Evolutionary conservation across 73 alveolate genomes (phyloP), one percentile per base, ranked within the genome.

Genomic region (Tetrahymena malaccensis): DNA sequence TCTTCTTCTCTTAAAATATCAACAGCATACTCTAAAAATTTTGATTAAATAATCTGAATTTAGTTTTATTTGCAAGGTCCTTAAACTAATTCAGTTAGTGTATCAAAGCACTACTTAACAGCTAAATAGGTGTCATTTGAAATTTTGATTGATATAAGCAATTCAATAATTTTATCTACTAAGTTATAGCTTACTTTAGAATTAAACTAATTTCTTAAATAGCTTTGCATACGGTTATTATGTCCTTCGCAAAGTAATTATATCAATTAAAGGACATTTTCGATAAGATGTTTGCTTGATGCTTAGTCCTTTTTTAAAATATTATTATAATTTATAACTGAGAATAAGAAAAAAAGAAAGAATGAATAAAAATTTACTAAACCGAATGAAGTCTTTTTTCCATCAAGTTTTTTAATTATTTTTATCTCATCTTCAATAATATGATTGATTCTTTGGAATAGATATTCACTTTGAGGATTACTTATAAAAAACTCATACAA

Each of bases 51-150:
- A 35, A 96, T 83, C 27, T 94, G 22, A 38, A 43, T 44, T 94
- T 96, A 84, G 94, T 96, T 96, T 96, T 93, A 55, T 95, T 84
- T 93, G 40, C 98, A 96, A 16, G 98, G 98, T 17, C 98, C 98
- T 95, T 96, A 85, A 7, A 96, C 85, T 7, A 96, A 37, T 85
- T 96, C 98, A 34, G 97, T 96, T 9, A 96, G 70, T 7, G 98
- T 96, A 43, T 96, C 97, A 34, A 95, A 96, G 96, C 98, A 96
- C 57, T 96, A 85, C 10, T 94, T 43, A 57, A 96, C 96, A 56
- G 95, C 94, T 84, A 96, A 94, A 43, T 43, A 96, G 27, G 85
- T 85, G 58, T 34, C 95, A 27, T 50, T 43, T 22, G 94, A 93
- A 16, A 94, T 89, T 94, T 84, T 40, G 27, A 95, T 83, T 1